These are phyloP conservation scores for Orbilia javanica DNA, from an alignment of 2,329 filamentous ascomycete species.

Conservation along the genomic window DNA sequence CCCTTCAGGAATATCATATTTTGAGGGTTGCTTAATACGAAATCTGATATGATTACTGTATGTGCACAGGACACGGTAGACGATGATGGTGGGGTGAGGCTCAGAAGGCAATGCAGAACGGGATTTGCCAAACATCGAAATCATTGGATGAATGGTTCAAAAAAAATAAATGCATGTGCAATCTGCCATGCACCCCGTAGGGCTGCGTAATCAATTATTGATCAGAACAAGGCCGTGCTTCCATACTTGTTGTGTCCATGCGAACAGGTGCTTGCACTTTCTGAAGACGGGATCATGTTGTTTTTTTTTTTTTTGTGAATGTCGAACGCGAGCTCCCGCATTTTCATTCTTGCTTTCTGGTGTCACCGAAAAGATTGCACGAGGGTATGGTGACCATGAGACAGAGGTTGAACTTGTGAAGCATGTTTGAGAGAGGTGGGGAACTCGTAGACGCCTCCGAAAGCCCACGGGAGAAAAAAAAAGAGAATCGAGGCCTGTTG, in stretches of 20 bases:
- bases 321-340: constrained; percentile 14
- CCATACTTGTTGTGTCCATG: constrained; percentile 9
- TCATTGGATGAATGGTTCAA: constrained; percentile 18
- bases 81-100: constrained; percentile 28
- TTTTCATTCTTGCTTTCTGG: not conserved
- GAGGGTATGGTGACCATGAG: constrained; percentile 22
- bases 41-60: constrained; percentile 23
- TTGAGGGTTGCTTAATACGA: constrained; percentile 25
- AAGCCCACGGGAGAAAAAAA: not conserved
- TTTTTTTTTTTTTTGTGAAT: constrained; percentile 13
- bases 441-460: constrained; percentile 14
- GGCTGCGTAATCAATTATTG: constrained; percentile 41
- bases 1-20: not conserved
- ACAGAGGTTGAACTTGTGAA: not conserved
- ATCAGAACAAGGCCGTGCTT: constrained; percentile 9
- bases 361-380: constrained; percentile 33
- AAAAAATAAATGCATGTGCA: too few relatives aligned
- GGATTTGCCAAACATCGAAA: not conserved
- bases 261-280: constrained; percentile 15
- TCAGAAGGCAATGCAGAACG: constrained; percentile 24
- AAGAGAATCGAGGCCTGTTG: not conserved
- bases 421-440: not conserved
- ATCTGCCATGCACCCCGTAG: constrained; percentile 41
- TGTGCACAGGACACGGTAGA: not conserved
- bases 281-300: constrained; percentile 10